phyloP scores from a whole-genome alignment of 495 filamentous ascomycete species.

The Bacidia rubella region DNA sequence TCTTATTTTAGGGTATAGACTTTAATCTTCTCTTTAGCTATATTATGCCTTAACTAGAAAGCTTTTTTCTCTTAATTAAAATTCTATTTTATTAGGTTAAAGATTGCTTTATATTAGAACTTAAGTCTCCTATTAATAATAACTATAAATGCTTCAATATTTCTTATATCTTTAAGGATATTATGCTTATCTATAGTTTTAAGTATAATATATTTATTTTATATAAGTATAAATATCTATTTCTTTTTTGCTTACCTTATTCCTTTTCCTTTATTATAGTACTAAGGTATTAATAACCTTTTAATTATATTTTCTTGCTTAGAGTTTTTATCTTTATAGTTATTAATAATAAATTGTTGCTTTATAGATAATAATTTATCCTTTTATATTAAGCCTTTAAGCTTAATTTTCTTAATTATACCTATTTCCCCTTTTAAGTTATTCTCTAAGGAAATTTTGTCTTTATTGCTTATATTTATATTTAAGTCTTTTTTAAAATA shows the following conservation, averaged over 20 bases:
- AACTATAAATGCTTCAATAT: too few species aligned
- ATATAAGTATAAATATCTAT: neutral
- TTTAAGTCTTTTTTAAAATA: neutral
- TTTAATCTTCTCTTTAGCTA: neutral
- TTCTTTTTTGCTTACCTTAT: neutral
- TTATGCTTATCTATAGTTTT: slow-evolving; percentile 3
- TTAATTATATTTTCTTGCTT: neutral
- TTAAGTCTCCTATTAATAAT: too few species aligned
- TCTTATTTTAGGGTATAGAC: neutral
- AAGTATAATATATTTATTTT: too few species aligned
- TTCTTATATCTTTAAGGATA: neutral
- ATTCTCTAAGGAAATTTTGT: too few species aligned
- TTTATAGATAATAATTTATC: too few species aligned
- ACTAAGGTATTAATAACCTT: neutral
- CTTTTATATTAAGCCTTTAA: neutral
- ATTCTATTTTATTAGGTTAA: neutral
- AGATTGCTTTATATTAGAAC: too few species aligned
- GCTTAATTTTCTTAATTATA: neutral
- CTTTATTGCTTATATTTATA: slow-evolving; percentile 1
- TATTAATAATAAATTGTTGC: neutral
- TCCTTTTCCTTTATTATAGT: neutral
- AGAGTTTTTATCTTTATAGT: neutral
- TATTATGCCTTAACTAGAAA: neutral
- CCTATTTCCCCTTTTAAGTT: neutral
- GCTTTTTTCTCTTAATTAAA: neutral